Conservation (phyloP, 495 filamentous ascomycete genomes). For the Neurospora sublineolata region DNA sequence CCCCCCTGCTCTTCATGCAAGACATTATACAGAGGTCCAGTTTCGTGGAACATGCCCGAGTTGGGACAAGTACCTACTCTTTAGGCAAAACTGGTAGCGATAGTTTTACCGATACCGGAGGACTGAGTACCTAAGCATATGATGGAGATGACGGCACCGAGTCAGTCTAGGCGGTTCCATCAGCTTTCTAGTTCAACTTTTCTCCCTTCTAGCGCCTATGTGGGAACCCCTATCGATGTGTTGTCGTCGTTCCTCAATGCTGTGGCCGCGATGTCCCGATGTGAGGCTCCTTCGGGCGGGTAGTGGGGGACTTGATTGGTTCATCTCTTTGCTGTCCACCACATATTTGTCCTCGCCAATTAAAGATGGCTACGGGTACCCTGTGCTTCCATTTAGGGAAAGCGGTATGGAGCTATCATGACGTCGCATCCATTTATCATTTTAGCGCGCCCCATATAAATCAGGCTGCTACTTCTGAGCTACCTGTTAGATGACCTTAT, state of each 20-base stretch:
- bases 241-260: neutral
- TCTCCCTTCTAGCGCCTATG: neutral
- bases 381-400: neutral
- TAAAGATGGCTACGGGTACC: neutral
- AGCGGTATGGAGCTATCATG: neutral
- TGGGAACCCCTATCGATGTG: neutral
- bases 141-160: neutral
- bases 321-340: neutral
- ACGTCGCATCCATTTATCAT: neutral
- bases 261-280: neutral
- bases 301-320: neutral
- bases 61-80: neutral
- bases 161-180: neutral
- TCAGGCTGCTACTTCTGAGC: too few relatives aligned
- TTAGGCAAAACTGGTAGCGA: neutral
- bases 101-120: neutral
- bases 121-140: neutral
- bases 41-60: neutral
- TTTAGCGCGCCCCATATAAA: too few relatives aligned
- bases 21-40: neutral
- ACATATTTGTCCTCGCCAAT: neutral
- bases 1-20: neutral
- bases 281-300: neutral
- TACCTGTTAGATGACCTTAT: too few relatives aligned
- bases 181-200: neutral